Evolutionary conservation across 345 rosid species (phyloP), one percentile per base, ranked within the genome.

Genomic region (Zanthoxylum bungeanum): DNA sequence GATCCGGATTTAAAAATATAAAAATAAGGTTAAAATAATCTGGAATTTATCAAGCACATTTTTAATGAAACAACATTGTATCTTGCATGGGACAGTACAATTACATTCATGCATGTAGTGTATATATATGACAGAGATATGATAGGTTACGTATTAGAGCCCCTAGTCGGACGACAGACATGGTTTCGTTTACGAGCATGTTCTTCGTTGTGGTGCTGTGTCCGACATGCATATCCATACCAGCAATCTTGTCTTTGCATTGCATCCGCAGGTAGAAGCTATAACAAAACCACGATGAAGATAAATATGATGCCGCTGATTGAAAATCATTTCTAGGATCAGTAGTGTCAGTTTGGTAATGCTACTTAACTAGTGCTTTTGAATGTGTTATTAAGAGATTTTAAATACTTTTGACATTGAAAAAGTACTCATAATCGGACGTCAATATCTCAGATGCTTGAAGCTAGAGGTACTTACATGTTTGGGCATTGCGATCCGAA

Each of bases 171-270:
- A 44, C 95, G 90, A 64, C 97, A 92, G 0, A 94, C 93, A 66
- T 94, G 98, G 79, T 94, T 94, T 71, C 89, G 85, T 81, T 77
- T 92, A 37, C 85, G 91, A 50, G 95, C 97, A 77, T 94, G 98
- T 5, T 90, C 92, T 79, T 87, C 92, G 8, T 77, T 94, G 73
- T 89, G 97, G 81, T 85, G 93, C 68, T 94, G 98, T 5, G 98
- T 94, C 69, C 98, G 82, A 65, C 97, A 94, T 21, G 83, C 79
- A 62, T 84, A 80, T 36, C 98, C 98, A 70, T 94, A 94, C 98
- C 98, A 94, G 80, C 98, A 92, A 71, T 94, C 88, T 55, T 83
- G 85, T 69, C 98, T 86, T 30, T 66, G 73, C 7, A 74, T 74
- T 36, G 79, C 97, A 56, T 92, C 97, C 0, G 65, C 60, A 1